Conservation (phyloP, 140 eudicot species). For the Artemisia princeps region DNA sequence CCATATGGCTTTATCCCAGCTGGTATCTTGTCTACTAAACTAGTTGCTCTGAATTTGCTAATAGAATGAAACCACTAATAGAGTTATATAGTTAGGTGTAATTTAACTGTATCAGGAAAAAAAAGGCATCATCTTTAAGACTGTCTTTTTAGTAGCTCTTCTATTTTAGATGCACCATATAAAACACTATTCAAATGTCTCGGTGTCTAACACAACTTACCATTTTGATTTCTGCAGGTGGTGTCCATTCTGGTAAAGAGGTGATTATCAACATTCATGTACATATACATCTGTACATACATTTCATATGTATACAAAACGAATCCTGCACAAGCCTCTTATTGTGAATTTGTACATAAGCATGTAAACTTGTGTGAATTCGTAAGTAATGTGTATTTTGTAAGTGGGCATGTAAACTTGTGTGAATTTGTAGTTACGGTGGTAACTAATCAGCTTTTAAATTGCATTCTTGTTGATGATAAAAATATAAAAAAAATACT, state of each 20-base stretch:
- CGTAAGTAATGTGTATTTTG: too few relatives aligned
- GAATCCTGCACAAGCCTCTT: background rate
- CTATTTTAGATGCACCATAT: background rate
- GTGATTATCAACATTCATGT: conserved; percentile 2
- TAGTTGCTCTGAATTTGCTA: background rate
- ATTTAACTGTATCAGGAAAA: background rate
- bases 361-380: too few relatives aligned
- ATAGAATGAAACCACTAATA: background rate
- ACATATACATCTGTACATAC: conserved; percentile 30
- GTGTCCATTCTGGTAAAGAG: conserved; percentile 90
- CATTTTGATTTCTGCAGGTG: conserved; percentile 56
- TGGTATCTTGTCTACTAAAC: background rate
- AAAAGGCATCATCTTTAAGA: background rate
- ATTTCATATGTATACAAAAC: conserved; percentile 16
- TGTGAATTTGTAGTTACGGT: too few relatives aligned
- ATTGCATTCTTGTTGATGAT: too few relatives aligned
- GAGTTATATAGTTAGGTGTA: background rate
- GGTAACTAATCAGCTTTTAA: too few relatives aligned
- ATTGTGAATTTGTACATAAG: background rate
- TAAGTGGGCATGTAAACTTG: too few relatives aligned
- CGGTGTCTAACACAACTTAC: background rate
- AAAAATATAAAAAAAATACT: too few relatives aligned
- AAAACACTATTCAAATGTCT: background rate
- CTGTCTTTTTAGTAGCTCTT: background rate
- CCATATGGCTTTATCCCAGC: background rate